Evolutionary conservation across 495 filamentous ascomycete genomes (phyloP).

Genomic region (Aspergillus nidulans): DNA sequence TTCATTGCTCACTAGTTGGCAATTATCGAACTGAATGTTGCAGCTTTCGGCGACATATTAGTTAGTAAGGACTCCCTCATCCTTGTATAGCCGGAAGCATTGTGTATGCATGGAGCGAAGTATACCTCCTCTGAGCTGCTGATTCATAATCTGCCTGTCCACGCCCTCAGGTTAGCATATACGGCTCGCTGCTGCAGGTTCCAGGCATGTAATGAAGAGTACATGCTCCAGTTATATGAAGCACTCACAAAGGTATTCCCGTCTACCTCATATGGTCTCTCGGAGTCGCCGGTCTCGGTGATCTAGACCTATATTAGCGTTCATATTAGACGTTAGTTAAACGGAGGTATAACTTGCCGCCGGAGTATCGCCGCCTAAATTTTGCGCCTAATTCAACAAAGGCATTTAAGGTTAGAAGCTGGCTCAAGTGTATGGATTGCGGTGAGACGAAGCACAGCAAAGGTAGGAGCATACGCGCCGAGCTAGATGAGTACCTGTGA

Average conservation of each 20-base stretch:
- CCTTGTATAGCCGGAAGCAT: not conserved
- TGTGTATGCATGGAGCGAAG: not conserved
- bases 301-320: slow-evolving; percentile 11
- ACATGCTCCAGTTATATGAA: not conserved
- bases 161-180: not conserved
- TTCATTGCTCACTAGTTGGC: slow-evolving; percentile 12
- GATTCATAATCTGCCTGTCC: slow-evolving; percentile 34
- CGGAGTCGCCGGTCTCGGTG: slow-evolving; percentile 30
- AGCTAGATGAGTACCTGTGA: not conserved
- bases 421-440: not conserved
- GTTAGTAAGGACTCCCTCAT: not conserved
- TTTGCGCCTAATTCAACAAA: not conserved
- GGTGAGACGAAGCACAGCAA: not conserved
- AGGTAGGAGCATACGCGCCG: slow-evolving; percentile 1
- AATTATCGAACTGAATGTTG: slow-evolving; percentile 21
- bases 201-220: not conserved
- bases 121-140: slow-evolving; percentile 28
- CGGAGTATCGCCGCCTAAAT: slow-evolving; percentile 8
- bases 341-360: slow-evolving; percentile 5
- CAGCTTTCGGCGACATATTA: slow-evolving; percentile 14
- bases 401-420: not conserved
- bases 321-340: not conserved
- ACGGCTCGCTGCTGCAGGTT: not conserved
- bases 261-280: slow-evolving; percentile 41
- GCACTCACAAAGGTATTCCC: slow-evolving; percentile 45